Evolutionary conservation across 2,329 filamentous ascomycete species (phyloP).

Genomic region (Colletotrichum costaricense): DNA sequence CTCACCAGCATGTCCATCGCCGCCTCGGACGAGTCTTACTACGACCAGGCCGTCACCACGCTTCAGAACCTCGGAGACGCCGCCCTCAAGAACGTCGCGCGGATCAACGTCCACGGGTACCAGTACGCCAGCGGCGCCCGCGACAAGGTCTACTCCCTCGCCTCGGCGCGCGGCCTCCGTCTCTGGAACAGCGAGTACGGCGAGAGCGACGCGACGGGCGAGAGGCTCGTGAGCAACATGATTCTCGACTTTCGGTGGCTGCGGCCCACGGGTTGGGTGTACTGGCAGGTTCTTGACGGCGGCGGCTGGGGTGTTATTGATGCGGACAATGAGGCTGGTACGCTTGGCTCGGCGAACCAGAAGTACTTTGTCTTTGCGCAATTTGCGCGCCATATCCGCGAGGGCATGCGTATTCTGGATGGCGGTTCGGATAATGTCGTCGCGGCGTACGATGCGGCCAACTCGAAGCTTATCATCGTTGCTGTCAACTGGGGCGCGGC

Average conservation of each 20-base stretch:
- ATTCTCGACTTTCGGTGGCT: conserved; percentile 54
- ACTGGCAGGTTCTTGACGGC: conserved; percentile 55
- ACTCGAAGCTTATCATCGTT: conserved; percentile 50
- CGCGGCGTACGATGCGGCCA: conserved; percentile 50
- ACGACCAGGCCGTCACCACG: conserved; percentile 50
- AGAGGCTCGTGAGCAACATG: conserved; percentile 47
- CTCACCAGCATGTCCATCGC: conserved; percentile 46
- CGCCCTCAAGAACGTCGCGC: conserved; percentile 43
- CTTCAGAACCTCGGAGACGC: conserved; percentile 44
- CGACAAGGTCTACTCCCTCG: conserved; percentile 45
- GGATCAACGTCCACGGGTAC: conserved; percentile 59
- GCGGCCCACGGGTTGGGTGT: conserved; percentile 55
- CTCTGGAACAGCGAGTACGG: conserved; percentile 58
- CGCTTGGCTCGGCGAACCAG: conserved; percentile 44
- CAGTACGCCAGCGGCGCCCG: conserved; percentile 48
- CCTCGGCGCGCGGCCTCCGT: conserved; percentile 41
- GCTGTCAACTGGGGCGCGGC: conserved; percentile 51
- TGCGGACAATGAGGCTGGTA: conserved; percentile 49
- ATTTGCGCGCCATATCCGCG: conserved; percentile 53
- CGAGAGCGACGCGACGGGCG: conserved; percentile 51
- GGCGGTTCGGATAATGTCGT: conserved; percentile 48
- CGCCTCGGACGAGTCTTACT: conserved; percentile 54
- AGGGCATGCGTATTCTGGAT: conserved; percentile 53
- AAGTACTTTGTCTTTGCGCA: conserved; percentile 57
- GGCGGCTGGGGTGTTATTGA: conserved; percentile 54